These are phyloP conservation scores for Penicillium sp. DNA, from an alignment of 2,329 filamentous ascomycete species.

Conservation along the genomic window DNA sequence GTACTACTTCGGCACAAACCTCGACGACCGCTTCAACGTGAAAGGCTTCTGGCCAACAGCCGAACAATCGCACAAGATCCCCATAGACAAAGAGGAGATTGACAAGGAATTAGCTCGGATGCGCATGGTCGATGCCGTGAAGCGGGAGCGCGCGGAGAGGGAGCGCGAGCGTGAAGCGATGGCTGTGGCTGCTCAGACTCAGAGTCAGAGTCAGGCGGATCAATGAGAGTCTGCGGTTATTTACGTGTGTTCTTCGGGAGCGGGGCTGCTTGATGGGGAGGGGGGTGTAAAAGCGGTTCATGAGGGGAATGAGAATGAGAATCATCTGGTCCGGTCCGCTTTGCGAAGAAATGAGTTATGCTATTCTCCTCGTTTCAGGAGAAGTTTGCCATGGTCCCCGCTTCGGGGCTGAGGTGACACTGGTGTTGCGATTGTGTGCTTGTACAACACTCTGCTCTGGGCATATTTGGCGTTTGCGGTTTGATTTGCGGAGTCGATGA, in stretches of 20 bases:
- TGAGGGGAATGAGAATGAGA: neutral
- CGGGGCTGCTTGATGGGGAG: too few species aligned
- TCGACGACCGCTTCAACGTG: constrained; percentile 87
- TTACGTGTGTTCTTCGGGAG: too few species aligned
- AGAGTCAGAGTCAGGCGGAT: constrained; percentile 22
- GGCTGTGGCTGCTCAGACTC: constrained; percentile 20
- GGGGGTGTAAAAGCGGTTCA: neutral
- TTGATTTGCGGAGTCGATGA: constrained; percentile 1
- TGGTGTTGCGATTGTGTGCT: constrained; percentile 18
- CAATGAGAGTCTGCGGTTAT: too few species aligned
- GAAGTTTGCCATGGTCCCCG: too few species aligned
- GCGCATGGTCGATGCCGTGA: constrained; percentile 53
- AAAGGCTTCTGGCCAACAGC: constrained; percentile 90
- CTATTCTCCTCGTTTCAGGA: neutral
- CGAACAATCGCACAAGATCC: constrained; percentile 58
- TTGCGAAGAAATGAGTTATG: neutral
- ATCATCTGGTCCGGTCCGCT: neutral
- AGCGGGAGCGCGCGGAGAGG: constrained; percentile 52
- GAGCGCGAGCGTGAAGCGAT: constrained; percentile 35
- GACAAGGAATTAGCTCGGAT: constrained; percentile 77
- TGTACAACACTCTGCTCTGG: constrained; percentile 41
- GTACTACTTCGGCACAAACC: constrained; percentile 99
- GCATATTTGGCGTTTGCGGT: constrained; percentile 34
- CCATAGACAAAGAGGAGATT: constrained; percentile 63
- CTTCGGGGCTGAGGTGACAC: too few species aligned